Base-by-base conservation (phyloP, 2,329 filamentous ascomycete species). In the Cladobotryum mycophilum region DNA sequence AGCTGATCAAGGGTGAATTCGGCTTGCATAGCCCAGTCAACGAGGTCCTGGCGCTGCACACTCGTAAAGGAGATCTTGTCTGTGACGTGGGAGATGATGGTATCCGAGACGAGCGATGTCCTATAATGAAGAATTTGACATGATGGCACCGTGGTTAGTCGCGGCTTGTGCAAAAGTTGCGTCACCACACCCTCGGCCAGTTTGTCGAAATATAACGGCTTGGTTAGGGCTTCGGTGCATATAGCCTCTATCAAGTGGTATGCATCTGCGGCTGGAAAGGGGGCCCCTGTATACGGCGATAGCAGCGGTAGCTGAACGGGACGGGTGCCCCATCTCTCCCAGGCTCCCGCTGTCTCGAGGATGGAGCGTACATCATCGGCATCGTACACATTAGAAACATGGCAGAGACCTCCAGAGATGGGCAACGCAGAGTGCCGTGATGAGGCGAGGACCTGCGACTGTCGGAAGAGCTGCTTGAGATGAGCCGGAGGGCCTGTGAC, bases 351-450 rank as follows among this genome's bases (percentile, higher is more conserved):
- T 20, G 20, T 20, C 18, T 38, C 5, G 15, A 51, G 18, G 37
- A 47, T 37, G 2, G 34, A 14, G 25, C 22, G 4, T 7, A 46
- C 40, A 33, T 51, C 44, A 7, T 25, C 8, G n/a, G 37, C 13
- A 41, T 38, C 59, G 55, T 73, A 73, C 17, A 75, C 58, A 51
- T 74, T 70, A 0, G 52, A 45, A 12, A 70, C 70, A 54, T 75
- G 72, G 45, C 70, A 74, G 5, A 73, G 57, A 1, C 64, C 62
- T 2, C 56, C 64, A 35, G 66, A 70, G 1, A 75, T 65, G 0
- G 70, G 68, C 11, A 74, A 48, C 1, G 60, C 45, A 4, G 68
- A 49, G 17, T 40, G 59, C 25, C 64, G 67, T 20, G 54, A 47
- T 45, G 66, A 58, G 2, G 64, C 62, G 36, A 54, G 54, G 5